A percentile compares a stretch with the other conserved stretches of the same genome.
Conservation (phyloP, 192 early-diverging fungal genomes). For the Rhizoclosmatium sp. region DNA sequence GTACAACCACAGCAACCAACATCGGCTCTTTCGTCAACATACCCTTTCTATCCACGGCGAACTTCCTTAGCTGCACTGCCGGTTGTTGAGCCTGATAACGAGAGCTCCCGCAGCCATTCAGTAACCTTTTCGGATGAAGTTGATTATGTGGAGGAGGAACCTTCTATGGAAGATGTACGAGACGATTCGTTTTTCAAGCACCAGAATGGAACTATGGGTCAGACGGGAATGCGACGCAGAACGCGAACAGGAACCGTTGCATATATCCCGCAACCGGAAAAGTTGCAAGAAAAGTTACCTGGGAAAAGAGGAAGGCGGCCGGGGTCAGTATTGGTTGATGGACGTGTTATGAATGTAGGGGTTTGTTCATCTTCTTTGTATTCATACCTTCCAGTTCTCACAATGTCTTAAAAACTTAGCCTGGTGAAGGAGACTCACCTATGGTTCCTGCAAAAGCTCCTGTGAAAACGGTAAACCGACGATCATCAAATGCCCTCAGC, state of each 20-base stretch:
- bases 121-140: not conserved
- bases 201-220: not conserved
- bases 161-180: not conserved
- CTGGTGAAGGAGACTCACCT: no score
- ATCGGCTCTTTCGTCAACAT: not conserved
- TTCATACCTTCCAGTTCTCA: not conserved
- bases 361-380: not conserved
- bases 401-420: no score
- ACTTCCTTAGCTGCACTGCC: no score
- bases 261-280: no score
- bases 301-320: constrained; percentile 8
- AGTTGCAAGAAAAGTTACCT: not conserved
- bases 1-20: not conserved
- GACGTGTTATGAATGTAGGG: constrained; percentile 10
- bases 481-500: not conserved
- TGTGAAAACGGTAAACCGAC: not conserved
- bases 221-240: not conserved
- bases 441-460: no score
- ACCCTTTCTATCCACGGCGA: no score
- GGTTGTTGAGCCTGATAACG: no score
- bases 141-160: not conserved
- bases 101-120: not conserved
- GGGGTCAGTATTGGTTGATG: not conserved
- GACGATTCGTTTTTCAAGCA: not conserved
- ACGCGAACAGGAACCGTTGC: not conserved